Percentiles rank a stretch among this genome's conserved stretches.
Conservation (phyloP, 139 green algal species). For the Tetradesmus lagerheimii region DNA sequence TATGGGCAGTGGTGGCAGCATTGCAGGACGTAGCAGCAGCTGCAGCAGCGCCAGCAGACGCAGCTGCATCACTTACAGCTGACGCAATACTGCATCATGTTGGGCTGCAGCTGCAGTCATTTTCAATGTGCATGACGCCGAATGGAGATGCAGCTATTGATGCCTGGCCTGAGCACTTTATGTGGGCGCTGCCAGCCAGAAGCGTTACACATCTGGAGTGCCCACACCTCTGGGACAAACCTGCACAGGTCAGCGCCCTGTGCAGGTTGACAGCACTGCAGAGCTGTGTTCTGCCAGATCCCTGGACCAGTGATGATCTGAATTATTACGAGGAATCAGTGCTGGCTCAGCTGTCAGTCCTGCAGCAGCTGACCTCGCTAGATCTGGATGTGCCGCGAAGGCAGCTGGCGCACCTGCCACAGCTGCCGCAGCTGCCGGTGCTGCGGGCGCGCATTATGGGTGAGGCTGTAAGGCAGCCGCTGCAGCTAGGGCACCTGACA, state of each 20-base stretch:
- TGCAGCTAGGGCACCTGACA: no score
- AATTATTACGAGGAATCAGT: neutral
- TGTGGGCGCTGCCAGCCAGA: neutral
- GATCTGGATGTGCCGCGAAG: no score
- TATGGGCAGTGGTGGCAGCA: no score
- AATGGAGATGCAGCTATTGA: neutral
- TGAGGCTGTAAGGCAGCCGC: no score
- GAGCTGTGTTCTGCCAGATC: neutral
- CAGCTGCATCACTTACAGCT: no score
- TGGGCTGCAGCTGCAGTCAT: neutral
- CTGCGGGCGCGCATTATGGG: no score
- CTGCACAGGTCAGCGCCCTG: neutral
- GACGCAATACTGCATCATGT: no score
- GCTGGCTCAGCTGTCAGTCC: neutral
- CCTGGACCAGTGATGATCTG: no score
- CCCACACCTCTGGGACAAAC: neutral
- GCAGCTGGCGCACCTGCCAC: no score
- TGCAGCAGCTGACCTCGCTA: neutral
- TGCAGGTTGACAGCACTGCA: neutral
- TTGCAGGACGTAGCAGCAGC: no score
- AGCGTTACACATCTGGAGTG: neutral
- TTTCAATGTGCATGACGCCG: neutral
- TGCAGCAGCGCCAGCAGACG: no score
- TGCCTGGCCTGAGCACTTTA: neutral
- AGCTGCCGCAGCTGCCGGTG: no score